Evolutionary conservation across 2,329 filamentous ascomycete genomes (phyloP).

Genomic region (Monilinia fructigena): DNA sequence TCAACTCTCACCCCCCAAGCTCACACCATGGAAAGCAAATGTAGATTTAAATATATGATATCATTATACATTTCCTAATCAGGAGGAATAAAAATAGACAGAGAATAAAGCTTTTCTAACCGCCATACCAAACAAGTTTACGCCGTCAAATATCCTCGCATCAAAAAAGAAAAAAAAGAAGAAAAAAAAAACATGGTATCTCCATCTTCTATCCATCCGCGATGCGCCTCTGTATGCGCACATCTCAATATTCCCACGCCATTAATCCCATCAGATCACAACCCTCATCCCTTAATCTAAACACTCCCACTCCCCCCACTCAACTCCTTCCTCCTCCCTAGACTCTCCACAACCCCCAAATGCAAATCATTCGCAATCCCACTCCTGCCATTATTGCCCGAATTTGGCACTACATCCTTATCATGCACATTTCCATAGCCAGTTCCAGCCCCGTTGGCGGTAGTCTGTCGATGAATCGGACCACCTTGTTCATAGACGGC

Average conservation of each 20-base stretch:
- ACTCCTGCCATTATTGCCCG: slow-evolving; percentile 27
- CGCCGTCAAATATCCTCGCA: no score
- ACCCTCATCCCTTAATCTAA: neutral
- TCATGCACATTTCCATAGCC: slow-evolving; percentile 22
- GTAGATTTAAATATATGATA: no score
- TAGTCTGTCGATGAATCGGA: slow-evolving; percentile 27
- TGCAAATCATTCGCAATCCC: slow-evolving; percentile 32
- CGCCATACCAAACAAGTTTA: neutral
- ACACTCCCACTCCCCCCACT: slow-evolving; percentile 17
- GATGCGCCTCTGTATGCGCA: no score
- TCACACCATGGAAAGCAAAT: no score
- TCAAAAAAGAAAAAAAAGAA: no score
- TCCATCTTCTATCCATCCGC: no score
- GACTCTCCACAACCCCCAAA: slow-evolving; percentile 25
- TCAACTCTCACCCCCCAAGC: no score
- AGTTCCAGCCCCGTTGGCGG: slow-evolving; percentile 26
- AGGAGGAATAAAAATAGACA: neutral
- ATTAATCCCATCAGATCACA: neutral
- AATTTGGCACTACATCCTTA: slow-evolving; percentile 23
- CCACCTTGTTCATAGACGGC: slow-evolving; percentile 31
- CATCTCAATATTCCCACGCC: no score
- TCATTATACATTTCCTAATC: neutral
- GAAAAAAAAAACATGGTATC: no score
- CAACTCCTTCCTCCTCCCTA: slow-evolving; percentile 24
- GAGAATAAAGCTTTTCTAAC: neutral